Evolutionary conservation across 331 rosid genomes (phyloP), one percentile per base, ranked within the genome.

Genomic region (Quercus lobata): DNA sequence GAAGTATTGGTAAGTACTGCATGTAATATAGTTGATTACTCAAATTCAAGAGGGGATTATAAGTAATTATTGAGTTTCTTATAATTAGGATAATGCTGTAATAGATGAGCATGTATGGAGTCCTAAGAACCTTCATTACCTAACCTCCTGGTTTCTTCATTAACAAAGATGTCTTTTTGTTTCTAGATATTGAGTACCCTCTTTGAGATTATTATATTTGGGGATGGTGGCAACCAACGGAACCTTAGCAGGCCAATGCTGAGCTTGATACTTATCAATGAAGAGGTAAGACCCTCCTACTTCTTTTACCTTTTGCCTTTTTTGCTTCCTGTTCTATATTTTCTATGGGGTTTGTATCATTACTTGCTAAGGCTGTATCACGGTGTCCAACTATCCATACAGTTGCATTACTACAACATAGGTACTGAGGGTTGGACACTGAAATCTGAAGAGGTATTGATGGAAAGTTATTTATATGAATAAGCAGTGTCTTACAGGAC

Each of bases 161-260:
- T 3, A 9, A 68, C 49, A 54, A 69, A 3, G 21, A 62, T 25
- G 16, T 44, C 1, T 83, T 8, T 61, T 69, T 19, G 24, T 76
- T 76, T 53, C 58, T 55, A 94, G 98, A 86, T 94, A 73, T 83
- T 92, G 83, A 88, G 90, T 88, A 94, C 97, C 72, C 88, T 94
- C 56, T 94, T 94, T 84, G 98, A 94, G 93, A 90, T 92, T 74
- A 89, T 94, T 83, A 46, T 94, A 73, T 91, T 92, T 17, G 98
- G 92, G 83, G 97, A 94, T 74, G 86, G 93, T 79, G 93, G 93
- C 76, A 94, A 92, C 83, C 97, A 87, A 73, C 92, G 94, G 97
- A 79, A 87, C 89, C 93, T 92, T 82, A 82, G 98, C 88, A 87
- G 97, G 81, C 93, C 97, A 76, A 94, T 91, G 90, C 87, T 94